A percentile compares a stretch with the other conserved stretches of the same genome.
phyloP scores from a whole-genome alignment of 768 basidiomycete species.

The Rubroboletus satanas region DNA sequence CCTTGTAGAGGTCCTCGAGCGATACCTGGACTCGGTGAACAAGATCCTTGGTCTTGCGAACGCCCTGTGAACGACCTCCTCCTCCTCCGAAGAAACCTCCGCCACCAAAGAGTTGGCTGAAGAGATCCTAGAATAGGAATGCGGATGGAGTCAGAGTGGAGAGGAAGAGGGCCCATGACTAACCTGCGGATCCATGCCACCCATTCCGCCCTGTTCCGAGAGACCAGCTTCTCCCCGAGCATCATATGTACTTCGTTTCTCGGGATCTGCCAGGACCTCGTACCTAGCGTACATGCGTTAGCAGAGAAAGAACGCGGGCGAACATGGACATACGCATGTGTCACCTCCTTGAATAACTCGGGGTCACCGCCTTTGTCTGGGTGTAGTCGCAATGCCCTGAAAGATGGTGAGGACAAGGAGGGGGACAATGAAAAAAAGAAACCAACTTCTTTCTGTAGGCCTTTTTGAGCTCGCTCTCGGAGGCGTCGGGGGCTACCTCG shows the following conservation, averaged over 20 bases:
- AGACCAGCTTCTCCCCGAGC: slow-evolving; percentile 89
- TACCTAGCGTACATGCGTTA: slow-evolving; percentile 51
- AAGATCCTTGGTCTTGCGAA: slow-evolving; percentile 95
- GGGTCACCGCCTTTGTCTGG: slow-evolving; percentile 96
- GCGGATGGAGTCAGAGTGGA: not conserved
- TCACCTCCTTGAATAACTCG: slow-evolving; percentile 96
- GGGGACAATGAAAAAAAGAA: not conserved
- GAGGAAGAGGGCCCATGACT: slow-evolving; percentile 19
- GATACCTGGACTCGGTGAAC: slow-evolving; percentile 94
- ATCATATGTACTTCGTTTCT: slow-evolving; percentile 82
- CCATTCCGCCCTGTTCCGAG: slow-evolving; percentile 82
- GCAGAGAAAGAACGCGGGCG: not conserved
- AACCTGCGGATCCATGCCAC: slow-evolving; percentile 95
- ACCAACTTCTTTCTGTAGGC: slow-evolving; percentile 89
- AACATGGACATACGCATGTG: slow-evolving; percentile 70
- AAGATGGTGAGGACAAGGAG: slow-evolving; percentile 5
- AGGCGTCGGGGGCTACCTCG: slow-evolving; percentile 74
- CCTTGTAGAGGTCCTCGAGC: slow-evolving; percentile 98
- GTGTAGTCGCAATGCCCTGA: slow-evolving; percentile 77
- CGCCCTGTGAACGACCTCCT: slow-evolving; percentile 62
- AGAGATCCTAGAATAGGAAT: slow-evolving; percentile 66
- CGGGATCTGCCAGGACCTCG: slow-evolving; percentile 86
- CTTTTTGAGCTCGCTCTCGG: slow-evolving; percentile 87
- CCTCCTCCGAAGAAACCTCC: slow-evolving; percentile 71
- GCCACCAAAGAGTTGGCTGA: slow-evolving; percentile 93